A percentile compares a stretch with the other conserved stretches of the same genome.
Conservation (phyloP, 2,329 filamentous ascomycete genomes). For the Rhexocercosporidium sp. region DNA sequence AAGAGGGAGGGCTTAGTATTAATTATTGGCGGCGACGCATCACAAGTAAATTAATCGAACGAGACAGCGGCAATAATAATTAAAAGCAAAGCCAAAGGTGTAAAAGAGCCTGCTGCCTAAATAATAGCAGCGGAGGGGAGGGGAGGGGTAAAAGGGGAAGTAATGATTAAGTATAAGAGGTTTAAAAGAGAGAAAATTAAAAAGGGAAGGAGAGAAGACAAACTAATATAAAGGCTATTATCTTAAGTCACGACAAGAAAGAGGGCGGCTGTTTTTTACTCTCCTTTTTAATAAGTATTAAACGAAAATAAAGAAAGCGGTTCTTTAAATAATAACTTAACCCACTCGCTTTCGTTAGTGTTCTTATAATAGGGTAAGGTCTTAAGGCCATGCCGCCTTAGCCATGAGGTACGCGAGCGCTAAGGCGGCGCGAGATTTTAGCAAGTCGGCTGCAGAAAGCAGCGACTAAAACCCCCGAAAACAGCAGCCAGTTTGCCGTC, state of each 20-base stretch:
- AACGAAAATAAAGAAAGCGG: background rate
- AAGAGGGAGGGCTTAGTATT: conserved; percentile 19
- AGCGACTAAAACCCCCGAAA: conserved; percentile 31
- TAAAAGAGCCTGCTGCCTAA: no score
- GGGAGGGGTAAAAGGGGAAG: conserved; percentile 15
- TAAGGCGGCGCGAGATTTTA: no score
- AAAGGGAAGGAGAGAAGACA: conserved; percentile 23
- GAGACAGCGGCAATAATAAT: conserved; percentile 5
- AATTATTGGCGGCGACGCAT: conserved; percentile 25
- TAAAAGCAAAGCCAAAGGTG: conserved; percentile 13
- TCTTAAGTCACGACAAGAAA: background rate
- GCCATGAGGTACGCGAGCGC: conserved; percentile 28
- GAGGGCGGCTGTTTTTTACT: background rate
- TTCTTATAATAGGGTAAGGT: conserved; percentile 14
- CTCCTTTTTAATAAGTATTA: background rate
- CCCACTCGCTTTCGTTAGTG: conserved; percentile 13
- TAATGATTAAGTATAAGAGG: conserved; percentile 27
- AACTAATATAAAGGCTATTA: background rate
- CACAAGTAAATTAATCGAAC: conserved; percentile 12
- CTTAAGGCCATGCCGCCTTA: conserved; percentile 29
- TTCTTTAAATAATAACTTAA: background rate
- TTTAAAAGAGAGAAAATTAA: conserved; percentile 24
- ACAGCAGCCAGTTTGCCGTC: conserved; percentile 32
- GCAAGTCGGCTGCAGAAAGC: conserved; percentile 30
- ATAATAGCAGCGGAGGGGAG: conserved; percentile 16